Evolutionary conservation across 23 red algal genomes (phyloP).

Genomic region (Chondrus crispus): DNA sequence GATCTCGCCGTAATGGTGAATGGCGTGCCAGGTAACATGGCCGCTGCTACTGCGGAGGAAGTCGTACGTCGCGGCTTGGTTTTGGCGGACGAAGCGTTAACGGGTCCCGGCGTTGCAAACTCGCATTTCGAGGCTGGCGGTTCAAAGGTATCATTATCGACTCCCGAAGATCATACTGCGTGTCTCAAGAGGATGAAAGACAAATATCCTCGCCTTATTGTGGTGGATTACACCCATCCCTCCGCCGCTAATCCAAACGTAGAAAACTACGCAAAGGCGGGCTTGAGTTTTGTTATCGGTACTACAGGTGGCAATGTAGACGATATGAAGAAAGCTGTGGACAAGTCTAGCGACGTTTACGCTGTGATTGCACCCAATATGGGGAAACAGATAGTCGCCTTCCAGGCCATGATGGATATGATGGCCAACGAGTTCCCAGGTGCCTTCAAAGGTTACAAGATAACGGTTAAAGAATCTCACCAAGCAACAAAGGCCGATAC

Average conservation of each 20-base stretch:
- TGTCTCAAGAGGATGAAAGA: slow-evolving; percentile 37
- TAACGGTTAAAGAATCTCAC: slow-evolving; percentile 90
- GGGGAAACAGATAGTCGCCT: slow-evolving; percentile 99
- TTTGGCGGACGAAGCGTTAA: slow-evolving; percentile 49
- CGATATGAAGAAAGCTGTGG: slow-evolving; percentile 39
- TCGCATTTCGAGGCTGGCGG: background rate
- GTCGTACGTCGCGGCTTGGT: slow-evolving; percentile 64
- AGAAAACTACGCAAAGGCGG: slow-evolving; percentile 45
- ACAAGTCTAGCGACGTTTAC: slow-evolving; percentile 51
- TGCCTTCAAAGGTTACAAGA: slow-evolving; percentile 67
- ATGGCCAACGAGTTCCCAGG: slow-evolving; percentile 80
- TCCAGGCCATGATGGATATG: slow-evolving; percentile 87
- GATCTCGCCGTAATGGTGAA: slow-evolving; percentile 84
- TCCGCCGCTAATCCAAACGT: slow-evolving; percentile 80
- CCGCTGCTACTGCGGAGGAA: slow-evolving; percentile 70
- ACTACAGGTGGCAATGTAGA: slow-evolving; percentile 88
- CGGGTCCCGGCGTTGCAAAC: background rate
- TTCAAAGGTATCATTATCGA: background rate
- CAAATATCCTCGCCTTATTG: slow-evolving; percentile 40
- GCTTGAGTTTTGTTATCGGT: slow-evolving; percentile 88
- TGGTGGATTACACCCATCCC: slow-evolving; percentile 97
- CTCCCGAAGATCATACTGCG: slow-evolving; percentile 5
- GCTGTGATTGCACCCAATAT: slow-evolving; percentile 98
- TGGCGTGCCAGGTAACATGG: slow-evolving; percentile 94
- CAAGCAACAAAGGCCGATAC: slow-evolving; percentile 93